Base-by-base conservation (phyloP, 23 red algal species). In the Pyropia yezoensis region DNA sequence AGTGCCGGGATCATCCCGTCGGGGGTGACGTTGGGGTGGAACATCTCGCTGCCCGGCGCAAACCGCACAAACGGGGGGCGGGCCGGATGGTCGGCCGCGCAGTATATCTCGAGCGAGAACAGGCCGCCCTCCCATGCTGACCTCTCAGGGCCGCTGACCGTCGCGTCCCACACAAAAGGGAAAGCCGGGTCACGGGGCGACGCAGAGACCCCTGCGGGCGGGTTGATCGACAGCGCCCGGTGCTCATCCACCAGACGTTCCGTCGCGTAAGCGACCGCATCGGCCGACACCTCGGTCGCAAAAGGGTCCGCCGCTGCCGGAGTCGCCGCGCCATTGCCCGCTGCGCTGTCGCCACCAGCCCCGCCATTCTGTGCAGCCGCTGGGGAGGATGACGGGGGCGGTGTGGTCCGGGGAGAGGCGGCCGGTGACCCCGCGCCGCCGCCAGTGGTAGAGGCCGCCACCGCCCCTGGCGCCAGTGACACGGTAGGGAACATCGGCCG, bases 91-190 rank as follows among this genome's bases (percentile, higher is more conserved):
- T 77, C 60, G 63, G 66, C 49, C 30, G 82, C 75, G 62, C 75
- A 87, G 14, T 64, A 63, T 2, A 87, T 66, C 28, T 76, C 82
- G 20, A 87, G 14, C 50, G 70, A 18, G 52, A 87, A 87, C 22
- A 87, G 76, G 15, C 82, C 82, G 9, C 82, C 82, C 47, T 87
- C 82, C 70, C 71, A 87, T 15, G 82, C 63, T 15, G 82, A 76
- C 25, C 61, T 67, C 19, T 87, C 71, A 6, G 82, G 82, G 14
- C 82, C 82, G 47, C 75, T 62, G 39, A 87, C 62, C 33, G 82
- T 87, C 9, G 82, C 82, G 59, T 87, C 82, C 82, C 82, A 87
- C 6, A 87, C 47, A 34, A 76, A 71, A 1, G 82, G 82, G 18
- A 60, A 49, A 22, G 75, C 63, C 26, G 65, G 33, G 69, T 87